Conservation (phyloP, 2,329 filamentous ascomycete species). For the Colletotrichum sp. region DNA sequence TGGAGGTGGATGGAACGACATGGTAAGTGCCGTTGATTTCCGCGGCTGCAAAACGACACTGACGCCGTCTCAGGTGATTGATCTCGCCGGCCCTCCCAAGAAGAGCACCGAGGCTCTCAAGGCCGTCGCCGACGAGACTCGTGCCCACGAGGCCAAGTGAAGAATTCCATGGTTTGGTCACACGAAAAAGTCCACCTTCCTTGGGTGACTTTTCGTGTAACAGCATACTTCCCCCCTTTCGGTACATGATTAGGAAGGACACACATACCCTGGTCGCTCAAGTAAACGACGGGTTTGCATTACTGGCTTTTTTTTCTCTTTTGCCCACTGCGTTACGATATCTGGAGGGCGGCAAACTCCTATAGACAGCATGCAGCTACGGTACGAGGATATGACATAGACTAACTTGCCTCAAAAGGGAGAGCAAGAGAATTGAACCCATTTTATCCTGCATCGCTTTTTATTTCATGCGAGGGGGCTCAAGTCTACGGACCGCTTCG, state of each 20-base stretch:
- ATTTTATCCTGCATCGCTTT: neutral
- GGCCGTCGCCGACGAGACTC: neutral
- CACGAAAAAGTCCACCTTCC: neutral
- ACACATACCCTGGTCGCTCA: neutral
- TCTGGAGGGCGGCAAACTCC: neutral
- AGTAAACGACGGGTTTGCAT: neutral
- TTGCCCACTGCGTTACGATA: neutral
- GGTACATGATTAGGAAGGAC: neutral
- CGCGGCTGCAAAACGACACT: neutral
- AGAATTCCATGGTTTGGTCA: neutral
- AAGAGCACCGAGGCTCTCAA: slow-evolving; percentile 3
- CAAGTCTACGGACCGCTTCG: neutral
- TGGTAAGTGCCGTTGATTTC: slow-evolving; percentile 59
- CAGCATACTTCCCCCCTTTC: neutral
- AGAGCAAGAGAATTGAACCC: neutral
- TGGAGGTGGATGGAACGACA: slow-evolving; percentile 81
- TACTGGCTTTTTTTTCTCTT: neutral
- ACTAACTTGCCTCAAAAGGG: neutral
- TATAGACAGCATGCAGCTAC: neutral
- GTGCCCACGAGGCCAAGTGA: neutral
- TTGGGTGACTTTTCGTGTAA: neutral
- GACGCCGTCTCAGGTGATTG: slow-evolving; percentile 25
- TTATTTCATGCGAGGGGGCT: neutral
- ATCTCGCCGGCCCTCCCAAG: slow-evolving; percentile 25
- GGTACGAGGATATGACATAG: slow-evolving; percentile 4